Conservation (phyloP, 2,329 filamentous ascomycete species). For the Capronia epimyces region DNA sequence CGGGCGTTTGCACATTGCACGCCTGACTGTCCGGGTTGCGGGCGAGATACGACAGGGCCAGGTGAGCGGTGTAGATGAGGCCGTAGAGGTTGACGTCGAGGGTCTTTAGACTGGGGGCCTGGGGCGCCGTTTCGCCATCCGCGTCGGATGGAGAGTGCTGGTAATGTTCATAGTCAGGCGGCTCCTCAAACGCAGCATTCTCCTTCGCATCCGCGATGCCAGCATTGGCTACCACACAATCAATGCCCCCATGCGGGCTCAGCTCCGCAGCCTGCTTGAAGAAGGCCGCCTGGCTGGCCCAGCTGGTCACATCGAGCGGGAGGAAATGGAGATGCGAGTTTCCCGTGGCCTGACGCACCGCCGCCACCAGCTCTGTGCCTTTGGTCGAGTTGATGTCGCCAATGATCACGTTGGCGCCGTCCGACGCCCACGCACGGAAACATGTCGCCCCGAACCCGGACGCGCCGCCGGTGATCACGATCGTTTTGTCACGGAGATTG, state of each 20-base stretch:
- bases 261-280: slow-evolving; percentile 55
- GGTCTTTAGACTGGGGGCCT: slow-evolving; percentile 49
- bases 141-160: neutral
- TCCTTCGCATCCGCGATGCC: slow-evolving; percentile 49
- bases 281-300: slow-evolving; percentile 58
- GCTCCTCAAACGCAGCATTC: slow-evolving; percentile 44
- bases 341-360: slow-evolving; percentile 54
- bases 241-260: slow-evolving; percentile 53
- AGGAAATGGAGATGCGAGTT: slow-evolving; percentile 55
- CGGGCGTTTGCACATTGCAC: slow-evolving; percentile 31
- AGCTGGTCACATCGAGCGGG: slow-evolving; percentile 54
- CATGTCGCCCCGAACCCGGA: slow-evolving; percentile 56
- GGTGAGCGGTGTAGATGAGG: slow-evolving; percentile 59
- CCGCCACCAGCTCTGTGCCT: slow-evolving; percentile 52
- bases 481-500: slow-evolving; percentile 44
- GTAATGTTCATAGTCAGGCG: slow-evolving; percentile 28
- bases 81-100: slow-evolving; percentile 61
- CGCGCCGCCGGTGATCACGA: slow-evolving; percentile 61
- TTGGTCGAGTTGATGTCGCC: slow-evolving; percentile 56
- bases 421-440: slow-evolving; percentile 49
- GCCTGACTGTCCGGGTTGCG: slow-evolving; percentile 47
- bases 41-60: slow-evolving; percentile 48
- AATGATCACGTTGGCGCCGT: slow-evolving; percentile 57
- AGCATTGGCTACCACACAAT: slow-evolving; percentile 62
- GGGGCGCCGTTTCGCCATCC: slow-evolving; percentile 6